A percentile compares a stretch with the other conserved stretches of the same genome.
Evolutionary conservation across 257 asterid species (phyloP).

Genomic region (Solanum gracilifrons): DNA sequence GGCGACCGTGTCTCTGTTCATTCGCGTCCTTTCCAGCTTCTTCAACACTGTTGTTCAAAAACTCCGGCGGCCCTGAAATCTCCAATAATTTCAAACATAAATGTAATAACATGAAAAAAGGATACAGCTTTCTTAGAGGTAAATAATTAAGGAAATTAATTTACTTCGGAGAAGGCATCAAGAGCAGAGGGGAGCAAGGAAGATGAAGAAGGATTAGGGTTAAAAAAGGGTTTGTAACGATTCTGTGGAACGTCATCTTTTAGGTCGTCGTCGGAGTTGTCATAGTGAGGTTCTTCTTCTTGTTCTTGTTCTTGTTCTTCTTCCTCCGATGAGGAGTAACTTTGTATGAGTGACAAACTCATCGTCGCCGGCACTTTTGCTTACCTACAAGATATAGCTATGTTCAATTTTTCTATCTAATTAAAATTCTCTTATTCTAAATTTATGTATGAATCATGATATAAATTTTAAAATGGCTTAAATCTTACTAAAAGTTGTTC

Average conservation of each 20-base stretch:
- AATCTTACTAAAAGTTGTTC: neutral
- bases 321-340: slow-evolving; percentile 84
- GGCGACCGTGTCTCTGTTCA: slow-evolving; percentile 48
- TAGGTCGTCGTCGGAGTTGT: slow-evolving; percentile 30
- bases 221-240: slow-evolving; percentile 57
- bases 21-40: slow-evolving; percentile 35
- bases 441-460: too few species aligned
- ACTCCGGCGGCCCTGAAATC: slow-evolving; percentile 92
- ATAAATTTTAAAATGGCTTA: too few species aligned
- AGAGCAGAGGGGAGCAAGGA: slow-evolving; percentile 80
- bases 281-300: neutral
- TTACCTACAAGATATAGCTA: neutral
- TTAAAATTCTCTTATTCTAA: neutral
- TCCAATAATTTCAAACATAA: slow-evolving; percentile 10
- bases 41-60: slow-evolving; percentile 54
- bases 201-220: slow-evolving; percentile 61
- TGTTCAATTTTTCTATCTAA: neutral
- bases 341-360: slow-evolving; percentile 85
- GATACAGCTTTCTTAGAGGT: neutral
- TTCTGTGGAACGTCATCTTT: slow-evolving; percentile 16
- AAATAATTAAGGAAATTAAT: neutral
- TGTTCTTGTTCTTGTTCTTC: slow-evolving; percentile 20
- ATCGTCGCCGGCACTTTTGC: slow-evolving; percentile 13
- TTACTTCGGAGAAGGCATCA: slow-evolving; percentile 84
- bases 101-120: neutral